Evolutionary conservation across 1,284 basidiomycete genomes (phyloP).

Genomic region (Spongispora temasekensis): DNA sequence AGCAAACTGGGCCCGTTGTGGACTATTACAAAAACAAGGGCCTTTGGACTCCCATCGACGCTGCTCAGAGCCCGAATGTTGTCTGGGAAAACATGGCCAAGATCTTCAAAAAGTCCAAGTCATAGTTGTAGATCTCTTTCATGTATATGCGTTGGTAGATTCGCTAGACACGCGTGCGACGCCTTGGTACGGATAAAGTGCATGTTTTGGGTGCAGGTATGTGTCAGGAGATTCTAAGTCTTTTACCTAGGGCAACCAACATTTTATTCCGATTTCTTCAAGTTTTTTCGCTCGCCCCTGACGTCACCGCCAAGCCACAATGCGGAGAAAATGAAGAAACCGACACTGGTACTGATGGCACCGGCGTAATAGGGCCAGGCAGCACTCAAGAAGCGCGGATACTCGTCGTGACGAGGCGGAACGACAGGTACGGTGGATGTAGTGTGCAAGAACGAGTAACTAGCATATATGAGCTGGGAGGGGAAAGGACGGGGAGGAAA

Average conservation of each 20-base stretch:
- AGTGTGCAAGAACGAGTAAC: slow-evolving; percentile 72
- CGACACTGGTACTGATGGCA: slow-evolving; percentile 82
- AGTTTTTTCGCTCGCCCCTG: slow-evolving; percentile 43
- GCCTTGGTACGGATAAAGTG: slow-evolving; percentile 6
- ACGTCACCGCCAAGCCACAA: slow-evolving; percentile 85
- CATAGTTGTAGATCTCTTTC: slow-evolving; percentile 24
- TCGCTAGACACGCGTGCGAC: slow-evolving; percentile 12
- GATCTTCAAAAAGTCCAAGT: slow-evolving; percentile 47
- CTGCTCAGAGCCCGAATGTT: slow-evolving; percentile 87
- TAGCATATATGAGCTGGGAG: slow-evolving; percentile 36
- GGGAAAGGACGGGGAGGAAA: too few species aligned
- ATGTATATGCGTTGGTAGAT: slow-evolving; percentile 30
- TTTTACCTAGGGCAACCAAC: slow-evolving; percentile 6
- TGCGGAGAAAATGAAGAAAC: slow-evolving; percentile 81
- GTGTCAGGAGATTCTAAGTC: slow-evolving; percentile 16
- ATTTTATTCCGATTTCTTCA: slow-evolving; percentile 34
- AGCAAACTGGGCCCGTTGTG: slow-evolving; percentile 94
- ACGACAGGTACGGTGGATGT: slow-evolving; percentile 85
- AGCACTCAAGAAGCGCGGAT: slow-evolving; percentile 90
- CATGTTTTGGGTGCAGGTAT: slow-evolving; percentile 22
- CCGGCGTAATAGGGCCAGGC: slow-evolving; percentile 96
- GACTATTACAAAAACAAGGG: slow-evolving; percentile 94
- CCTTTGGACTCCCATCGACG: slow-evolving; percentile 89
- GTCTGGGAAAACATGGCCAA: slow-evolving; percentile 87
- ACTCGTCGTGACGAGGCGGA: slow-evolving; percentile 92